These are phyloP conservation scores for Amanita subjunquillea DNA, from an alignment of 768 basidiomycete genomes.

Conservation along the genomic window DNA sequence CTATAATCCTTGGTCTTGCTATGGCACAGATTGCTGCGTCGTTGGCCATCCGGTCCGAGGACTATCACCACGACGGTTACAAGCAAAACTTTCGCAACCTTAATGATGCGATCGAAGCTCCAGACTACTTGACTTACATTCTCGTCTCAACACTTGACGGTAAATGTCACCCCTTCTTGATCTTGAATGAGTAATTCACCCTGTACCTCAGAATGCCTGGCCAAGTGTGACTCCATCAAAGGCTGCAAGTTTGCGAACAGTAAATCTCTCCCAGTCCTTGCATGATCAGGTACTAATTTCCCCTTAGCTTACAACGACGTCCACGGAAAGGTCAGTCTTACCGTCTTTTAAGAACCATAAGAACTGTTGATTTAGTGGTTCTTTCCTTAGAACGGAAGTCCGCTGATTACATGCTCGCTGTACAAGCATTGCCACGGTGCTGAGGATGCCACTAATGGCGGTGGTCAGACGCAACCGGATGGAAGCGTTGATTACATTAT, in stretches of 20 bases:
- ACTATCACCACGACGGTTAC: constrained; percentile 10
- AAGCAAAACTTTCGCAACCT: constrained; percentile 17
- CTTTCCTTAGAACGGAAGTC: constrained; percentile 19
- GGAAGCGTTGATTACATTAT: constrained; percentile 21
- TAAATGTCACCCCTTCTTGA: neutral
- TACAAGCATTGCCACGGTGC: constrained; percentile 19
- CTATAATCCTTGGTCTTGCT: neutral
- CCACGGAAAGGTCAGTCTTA: constrained; percentile 21
- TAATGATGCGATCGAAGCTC: constrained; percentile 20
- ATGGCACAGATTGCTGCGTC: neutral
- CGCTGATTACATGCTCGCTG: constrained; percentile 24
- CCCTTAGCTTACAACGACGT: constrained; percentile 21
- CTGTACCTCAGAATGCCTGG: neutral
- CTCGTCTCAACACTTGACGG: constrained; percentile 23
- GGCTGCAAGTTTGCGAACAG: neutral
- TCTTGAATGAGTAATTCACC: neutral
- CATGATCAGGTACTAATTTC: constrained; percentile 20
- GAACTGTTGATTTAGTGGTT: neutral
- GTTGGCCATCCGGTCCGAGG: neutral
- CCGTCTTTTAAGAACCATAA: neutral
- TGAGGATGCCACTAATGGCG: constrained; percentile 19
- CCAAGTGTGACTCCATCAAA: neutral
- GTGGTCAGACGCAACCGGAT: constrained; percentile 24
- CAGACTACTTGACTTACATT: constrained; percentile 24
- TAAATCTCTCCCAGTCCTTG: constrained; percentile 8